Evolutionary conservation across 1,139 yeast genomes (phyloP), one percentile per base, ranked within the genome.

Genomic region (Yamadazyma dushanensis): DNA sequence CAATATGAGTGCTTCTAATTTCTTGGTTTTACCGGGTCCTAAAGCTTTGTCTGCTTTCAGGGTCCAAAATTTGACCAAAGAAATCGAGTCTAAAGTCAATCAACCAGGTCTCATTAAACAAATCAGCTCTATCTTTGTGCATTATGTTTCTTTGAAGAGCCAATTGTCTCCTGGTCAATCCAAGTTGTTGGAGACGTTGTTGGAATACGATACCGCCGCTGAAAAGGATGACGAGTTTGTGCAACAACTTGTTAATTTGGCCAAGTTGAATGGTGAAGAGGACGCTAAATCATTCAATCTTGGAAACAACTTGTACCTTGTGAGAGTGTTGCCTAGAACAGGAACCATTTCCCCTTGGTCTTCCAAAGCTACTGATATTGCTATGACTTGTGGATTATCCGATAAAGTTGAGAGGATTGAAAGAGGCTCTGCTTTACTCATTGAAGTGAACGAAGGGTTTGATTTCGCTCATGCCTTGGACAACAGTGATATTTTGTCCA

Each of bases 261-360:
- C 67, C 9, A 40, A 55, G 15, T 44, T 54, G 16, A 48, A 53
- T 22, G 68, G 71, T 26, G 63, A 70, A 16, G 63, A 69, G 9
- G 39, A 50, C n/a, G 34, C 41, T 4, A 21, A 41, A 7, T 38
- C 45, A 22, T 42, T 51, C 18, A 37, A 45, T 8, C 57, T 76
- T 38, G 80, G 69, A 26, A 63, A 68, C 13, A 78, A 81, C 54
- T 63, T 78, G 24, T 76, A 78, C 45, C 66, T 89, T 50, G 65
- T 92, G 36, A 76, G 95, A 57, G 74, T 94, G 38, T 73, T 90
- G 40, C 98, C 99, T 31, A 80, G 98, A 61, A 73, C 92, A 8
- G 98, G 98, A 41, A 92, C 98, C 16, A 89, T 92, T 47, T 90
- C 97, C 17, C 98, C 98, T 22, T 94, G 99, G 99, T 88, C 97